Evolutionary conservation across 1,284 basidiomycete species (phyloP).

Genomic region (Cutaneotrichosporon mucoides): DNA sequence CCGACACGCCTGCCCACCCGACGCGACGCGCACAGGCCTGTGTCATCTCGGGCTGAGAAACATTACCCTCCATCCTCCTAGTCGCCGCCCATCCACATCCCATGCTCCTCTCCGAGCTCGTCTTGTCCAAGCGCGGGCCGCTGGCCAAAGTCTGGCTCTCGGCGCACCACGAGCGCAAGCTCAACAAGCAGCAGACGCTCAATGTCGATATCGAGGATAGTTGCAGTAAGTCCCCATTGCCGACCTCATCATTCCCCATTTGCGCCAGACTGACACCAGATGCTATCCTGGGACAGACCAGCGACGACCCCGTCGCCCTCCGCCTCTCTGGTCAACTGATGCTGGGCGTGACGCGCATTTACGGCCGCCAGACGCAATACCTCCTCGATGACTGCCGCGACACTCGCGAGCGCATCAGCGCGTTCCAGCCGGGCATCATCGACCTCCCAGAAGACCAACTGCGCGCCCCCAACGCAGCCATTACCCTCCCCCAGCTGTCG

Average conservation of each 20-base stretch:
- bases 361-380: conserved; percentile 96
- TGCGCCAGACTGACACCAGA: conserved; percentile 51
- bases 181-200: conserved; percentile 89
- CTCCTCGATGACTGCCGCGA: conserved; percentile 97
- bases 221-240: conserved; percentile 61
- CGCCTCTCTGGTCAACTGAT: conserved; percentile 91
- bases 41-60: too few relatives aligned
- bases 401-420: conserved; percentile 88
- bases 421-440: conserved; percentile 86
- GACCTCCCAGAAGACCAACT: conserved; percentile 94
- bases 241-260: too few relatives aligned
- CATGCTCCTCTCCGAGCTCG: conserved; percentile 86
- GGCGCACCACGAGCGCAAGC: conserved; percentile 95
- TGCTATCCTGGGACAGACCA: conserved; percentile 64
- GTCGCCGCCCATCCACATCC: neutral
- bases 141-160: conserved; percentile 97
- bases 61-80: too few relatives aligned
- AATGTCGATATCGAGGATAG: conserved; percentile 92
- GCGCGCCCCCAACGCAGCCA: conserved; percentile 69
- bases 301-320: conserved; percentile 79
- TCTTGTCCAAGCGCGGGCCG: conserved; percentile 87
- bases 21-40: too few relatives aligned
- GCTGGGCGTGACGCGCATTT: conserved; percentile 93
- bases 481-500: conserved; percentile 35
- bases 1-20: too few relatives aligned